Percentiles rank a stretch among this genome's conserved stretches.
These are phyloP conservation scores for Lachnellula cervina DNA, from an alignment of 2,329 filamentous ascomycete genomes.

Conservation along the genomic window DNA sequence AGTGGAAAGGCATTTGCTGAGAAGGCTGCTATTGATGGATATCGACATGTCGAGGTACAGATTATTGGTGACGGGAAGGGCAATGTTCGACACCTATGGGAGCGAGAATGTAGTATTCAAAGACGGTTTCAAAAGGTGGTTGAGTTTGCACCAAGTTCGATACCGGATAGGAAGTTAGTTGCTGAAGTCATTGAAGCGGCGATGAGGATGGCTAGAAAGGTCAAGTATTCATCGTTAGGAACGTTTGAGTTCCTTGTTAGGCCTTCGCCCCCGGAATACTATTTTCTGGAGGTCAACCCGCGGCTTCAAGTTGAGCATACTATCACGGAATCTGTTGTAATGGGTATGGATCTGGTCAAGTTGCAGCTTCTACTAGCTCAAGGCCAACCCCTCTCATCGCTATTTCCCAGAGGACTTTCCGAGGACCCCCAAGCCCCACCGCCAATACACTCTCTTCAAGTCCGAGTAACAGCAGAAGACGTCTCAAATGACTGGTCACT, in stretches of 20 bases:
- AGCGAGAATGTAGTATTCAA: slow-evolving; percentile 49
- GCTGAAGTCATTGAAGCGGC: slow-evolving; percentile 40
- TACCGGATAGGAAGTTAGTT: slow-evolving; percentile 42
- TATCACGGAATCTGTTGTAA: slow-evolving; percentile 35
- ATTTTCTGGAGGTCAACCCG: slow-evolving; percentile 30
- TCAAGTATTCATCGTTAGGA: slow-evolving; percentile 53
- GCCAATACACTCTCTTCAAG: slow-evolving; percentile 38
- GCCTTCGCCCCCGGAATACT: slow-evolving; percentile 40
- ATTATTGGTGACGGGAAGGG: slow-evolving; percentile 49
- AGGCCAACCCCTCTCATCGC: slow-evolving; percentile 27
- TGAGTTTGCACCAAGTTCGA: slow-evolving; percentile 61
- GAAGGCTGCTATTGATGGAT: slow-evolving; percentile 53
- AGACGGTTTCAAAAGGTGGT: slow-evolving; percentile 48
- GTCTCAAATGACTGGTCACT: slow-evolving; percentile 44
- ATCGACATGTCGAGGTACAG: slow-evolving; percentile 49
- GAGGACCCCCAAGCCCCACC: slow-evolving; percentile 31
- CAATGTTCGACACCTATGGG: slow-evolving; percentile 37
- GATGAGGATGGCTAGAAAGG: slow-evolving; percentile 46
- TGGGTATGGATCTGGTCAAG: slow-evolving; percentile 29
- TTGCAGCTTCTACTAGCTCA: slow-evolving; percentile 35
- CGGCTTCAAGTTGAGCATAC: slow-evolving; percentile 31
- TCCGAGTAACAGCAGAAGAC: slow-evolving; percentile 41
- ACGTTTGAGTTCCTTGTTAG: slow-evolving; percentile 62
- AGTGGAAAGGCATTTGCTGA: slow-evolving; percentile 55
- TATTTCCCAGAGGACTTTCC: slow-evolving; percentile 31